Base-by-base conservation (phyloP, 2,329 filamentous ascomycete genomes). In the Aspergillus proliferans region DNA sequence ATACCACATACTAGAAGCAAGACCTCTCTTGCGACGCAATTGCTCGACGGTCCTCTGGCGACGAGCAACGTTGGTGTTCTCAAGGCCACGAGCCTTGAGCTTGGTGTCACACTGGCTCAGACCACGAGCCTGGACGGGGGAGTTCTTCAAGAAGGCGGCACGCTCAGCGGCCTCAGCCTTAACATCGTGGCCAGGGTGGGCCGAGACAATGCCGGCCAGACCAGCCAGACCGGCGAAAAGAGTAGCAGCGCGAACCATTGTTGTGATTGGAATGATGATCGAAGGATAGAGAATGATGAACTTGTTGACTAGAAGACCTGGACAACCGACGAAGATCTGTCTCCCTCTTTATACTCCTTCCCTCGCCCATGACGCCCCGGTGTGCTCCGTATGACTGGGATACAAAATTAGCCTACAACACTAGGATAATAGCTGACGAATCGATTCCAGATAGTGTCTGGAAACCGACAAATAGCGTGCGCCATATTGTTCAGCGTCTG, bases 111-210 rank as follows among this genome's bases (percentile, higher is more conserved):
- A 81, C 55, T 78, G 74, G 46, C 59, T 61, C 6, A 80, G 66
- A 15, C 73, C 72, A 14, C 66, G 64, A 30, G 70, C 47, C 12
- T 59, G 64, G 34, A 72, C 58, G 54, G 73, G 70, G 26, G 62
- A 58, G 34, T 63, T 65, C 51, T 62, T 60, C 46, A 77, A 62
- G 54, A 75, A 79, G 0, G 71, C 64, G 24, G 73, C 74, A 33
- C 77, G 76, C 62, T 78, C 74, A 9, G 69, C 69, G 28, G 75
- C 71, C 61, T 80, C 78, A 8, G 76, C 65, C 40, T 64, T 64
- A 36, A 76, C 52, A 46, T 78, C 70, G 52, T 79, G 76, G 51
- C 76, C 76, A 1, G 76, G 76, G 51, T 81, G 75, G 18, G 74
- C 74, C 18, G 57, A 59, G 15, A 53, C 62, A 41, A 64, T 19